Evolutionary conservation across 257 asterid genomes (phyloP).

Genomic region (Gentiana dahurica): DNA sequence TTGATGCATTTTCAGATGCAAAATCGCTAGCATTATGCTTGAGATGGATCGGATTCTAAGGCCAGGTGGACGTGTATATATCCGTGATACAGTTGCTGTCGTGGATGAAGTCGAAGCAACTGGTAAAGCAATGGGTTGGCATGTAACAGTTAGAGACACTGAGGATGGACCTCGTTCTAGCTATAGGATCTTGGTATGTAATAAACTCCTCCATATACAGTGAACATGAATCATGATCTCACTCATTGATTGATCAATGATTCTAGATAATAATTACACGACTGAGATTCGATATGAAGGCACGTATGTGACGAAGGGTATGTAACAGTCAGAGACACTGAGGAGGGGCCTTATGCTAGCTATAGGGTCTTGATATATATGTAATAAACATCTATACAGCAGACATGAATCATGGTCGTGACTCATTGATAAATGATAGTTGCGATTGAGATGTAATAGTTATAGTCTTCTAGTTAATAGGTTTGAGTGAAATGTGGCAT

Average conservation of each 20-base stretch:
- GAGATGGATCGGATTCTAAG: constrained; percentile 90
- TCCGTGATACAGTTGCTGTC: constrained; percentile 50
- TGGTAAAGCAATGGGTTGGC: constrained; percentile 80
- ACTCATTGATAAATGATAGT: too few relatives aligned
- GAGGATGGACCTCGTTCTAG: constrained; percentile 63
- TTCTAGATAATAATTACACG: constrained; percentile 54
- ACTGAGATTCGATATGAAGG: constrained; percentile 74
- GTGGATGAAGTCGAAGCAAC: constrained; percentile 67
- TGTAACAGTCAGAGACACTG: constrained; percentile 49
- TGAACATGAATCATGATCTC: too few relatives aligned
- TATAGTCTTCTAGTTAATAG: too few relatives aligned
- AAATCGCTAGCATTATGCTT: constrained; percentile 63
- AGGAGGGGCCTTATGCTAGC: constrained; percentile 80
- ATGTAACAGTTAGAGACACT: constrained; percentile 53
- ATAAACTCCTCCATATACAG: constrained; percentile 31
- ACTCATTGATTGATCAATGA: constrained; percentile 17
- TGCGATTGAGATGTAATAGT: too few relatives aligned
- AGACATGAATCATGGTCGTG: too few relatives aligned
- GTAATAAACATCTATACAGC: constrained; percentile 38
- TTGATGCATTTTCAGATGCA: constrained; percentile 42
- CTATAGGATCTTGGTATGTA: constrained; percentile 23
- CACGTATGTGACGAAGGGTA: constrained; percentile 72
- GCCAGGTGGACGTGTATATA: constrained; percentile 73
- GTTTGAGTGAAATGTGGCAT: too few relatives aligned
- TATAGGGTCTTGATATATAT: constrained; percentile 39